phyloP scores from a whole-genome alignment of 352 stramenopile species.

The Hyaloperonospora arabidopsidis region DNA sequence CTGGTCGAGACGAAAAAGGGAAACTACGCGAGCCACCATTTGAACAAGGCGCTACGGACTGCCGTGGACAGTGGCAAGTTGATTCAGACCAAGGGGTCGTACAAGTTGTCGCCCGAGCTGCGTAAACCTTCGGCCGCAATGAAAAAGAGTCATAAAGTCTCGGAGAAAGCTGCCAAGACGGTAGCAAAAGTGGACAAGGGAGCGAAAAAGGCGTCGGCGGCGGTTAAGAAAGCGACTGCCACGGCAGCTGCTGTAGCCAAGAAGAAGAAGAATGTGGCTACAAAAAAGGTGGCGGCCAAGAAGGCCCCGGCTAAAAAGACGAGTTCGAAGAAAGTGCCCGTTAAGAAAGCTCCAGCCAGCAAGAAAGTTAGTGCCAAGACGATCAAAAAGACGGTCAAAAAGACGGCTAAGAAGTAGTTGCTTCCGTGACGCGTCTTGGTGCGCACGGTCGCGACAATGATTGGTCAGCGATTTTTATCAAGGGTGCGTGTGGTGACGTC shows the following conservation, averaged over 20 bases:
- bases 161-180: slow-evolving; percentile 31
- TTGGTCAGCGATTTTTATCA: slow-evolving; percentile 37
- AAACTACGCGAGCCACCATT: slow-evolving; percentile 74
- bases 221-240: slow-evolving; percentile 38
- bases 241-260: slow-evolving; percentile 50
- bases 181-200: slow-evolving; percentile 49
- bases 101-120: slow-evolving; percentile 64
- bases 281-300: slow-evolving; percentile 59
- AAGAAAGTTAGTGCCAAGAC: slow-evolving; percentile 51
- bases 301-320: slow-evolving; percentile 53
- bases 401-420: slow-evolving; percentile 51
- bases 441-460: slow-evolving; percentile 11
- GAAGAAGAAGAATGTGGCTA: slow-evolving; percentile 46
- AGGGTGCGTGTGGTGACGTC: slow-evolving; percentile 2
- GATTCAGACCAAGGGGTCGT: slow-evolving; percentile 80
- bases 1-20: slow-evolving; percentile 78
- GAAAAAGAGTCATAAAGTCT: slow-evolving; percentile 62
- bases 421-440: background rate
- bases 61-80: slow-evolving; percentile 83
- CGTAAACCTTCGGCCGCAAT: slow-evolving; percentile 56
- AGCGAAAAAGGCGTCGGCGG: slow-evolving; percentile 36
- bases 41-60: slow-evolving; percentile 87
- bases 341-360: slow-evolving; percentile 25
- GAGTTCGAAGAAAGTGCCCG: slow-evolving; percentile 27
- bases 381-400: slow-evolving; percentile 42